Evolutionary conservation across 768 basidiomycete species (phyloP), one percentile per base, ranked within the genome.

Genomic region (Saitozyma sp.): DNA sequence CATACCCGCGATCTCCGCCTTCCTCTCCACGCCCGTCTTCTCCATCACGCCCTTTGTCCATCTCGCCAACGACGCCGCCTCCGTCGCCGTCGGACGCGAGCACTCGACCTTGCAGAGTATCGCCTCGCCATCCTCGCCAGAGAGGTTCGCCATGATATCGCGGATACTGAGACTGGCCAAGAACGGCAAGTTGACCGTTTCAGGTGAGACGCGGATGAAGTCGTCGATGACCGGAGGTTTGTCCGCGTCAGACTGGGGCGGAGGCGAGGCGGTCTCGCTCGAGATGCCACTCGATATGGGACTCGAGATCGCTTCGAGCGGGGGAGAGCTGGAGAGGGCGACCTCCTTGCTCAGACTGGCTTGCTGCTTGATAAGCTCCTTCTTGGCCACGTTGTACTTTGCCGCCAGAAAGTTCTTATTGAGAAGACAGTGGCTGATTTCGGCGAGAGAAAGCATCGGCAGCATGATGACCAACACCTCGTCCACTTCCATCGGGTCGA

Each of bases 401-500:
- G 43, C 52, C 8, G 68, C 68, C 0, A 66, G 43, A 8, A 50
- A 57, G 2, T 54, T 29, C 37, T 63, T 51, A 19, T 11, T 20
- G 38, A 52, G 42, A 8, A 64, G 29, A 14, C 57, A 58, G 19
- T 46, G 52, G 11, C 29, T 52, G 38, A 62, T 52, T 8, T 70
- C 65, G 9, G 19, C 40, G 17, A 55, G 43, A 0, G 46, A 37
- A n/a, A 70, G 56, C 38, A 51, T 49, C 1, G 54, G 45, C 42
- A 64, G 54, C 10, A 70, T 38, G n/a, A 65, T 58, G 8, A 54
- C 50, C 41, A 67, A 57, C n/a, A 70, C 42, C 40, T 54, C 54
- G 9, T 64, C 29, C 1, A 62, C 63, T 29, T 70, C 52, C n/a
- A 60, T n/a, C 6, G 66, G 69, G 39, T 70, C 69, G 39, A 70